These are phyloP conservation scores for Fagopyrum tataricum DNA, from an alignment of 148 eudicot species.

Conservation along the genomic window DNA sequence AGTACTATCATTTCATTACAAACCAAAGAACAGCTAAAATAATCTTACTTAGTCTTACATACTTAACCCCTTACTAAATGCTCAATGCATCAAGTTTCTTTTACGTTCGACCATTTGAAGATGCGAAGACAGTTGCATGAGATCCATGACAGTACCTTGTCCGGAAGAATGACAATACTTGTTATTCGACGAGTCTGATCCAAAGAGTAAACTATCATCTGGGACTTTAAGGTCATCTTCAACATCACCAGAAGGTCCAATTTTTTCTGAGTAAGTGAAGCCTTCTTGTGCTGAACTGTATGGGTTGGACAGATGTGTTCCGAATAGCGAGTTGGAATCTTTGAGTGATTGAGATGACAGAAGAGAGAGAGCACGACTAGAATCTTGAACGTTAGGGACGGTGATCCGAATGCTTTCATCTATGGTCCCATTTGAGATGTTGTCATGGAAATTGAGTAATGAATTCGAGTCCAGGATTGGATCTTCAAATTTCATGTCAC, in stretches of 20 bases:
- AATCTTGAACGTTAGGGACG: constrained; percentile 7
- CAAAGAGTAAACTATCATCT: constrained; percentile 23
- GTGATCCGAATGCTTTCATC: background rate
- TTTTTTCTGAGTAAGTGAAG: constrained; percentile 13
- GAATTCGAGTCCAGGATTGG: background rate
- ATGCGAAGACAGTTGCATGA: constrained; percentile 58
- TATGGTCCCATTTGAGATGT: background rate
- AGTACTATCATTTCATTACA: background rate
- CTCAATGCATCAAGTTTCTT: constrained; percentile 21
- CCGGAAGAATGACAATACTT: constrained; percentile 23
- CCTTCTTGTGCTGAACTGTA: constrained; percentile 16
- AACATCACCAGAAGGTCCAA: background rate
- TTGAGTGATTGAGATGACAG: constrained; percentile 65
- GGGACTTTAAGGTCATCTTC: constrained; percentile 17
- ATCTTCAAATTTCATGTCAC: constrained; percentile 16
- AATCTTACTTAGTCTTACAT: background rate
- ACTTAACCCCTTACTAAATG: background rate
- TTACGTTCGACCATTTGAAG: constrained; percentile 58
- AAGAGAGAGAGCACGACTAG: constrained; percentile 90
- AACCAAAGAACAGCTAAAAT: background rate
- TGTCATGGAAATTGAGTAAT: constrained; percentile 11
- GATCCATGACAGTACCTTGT: constrained; percentile 37
- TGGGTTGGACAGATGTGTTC: constrained; percentile 11
- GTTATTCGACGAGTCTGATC: constrained; percentile 16
- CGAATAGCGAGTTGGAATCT: constrained; percentile 18